Conservation (phyloP, 352 stramenopile species). For the Elongisporangium undulatum region DNA sequence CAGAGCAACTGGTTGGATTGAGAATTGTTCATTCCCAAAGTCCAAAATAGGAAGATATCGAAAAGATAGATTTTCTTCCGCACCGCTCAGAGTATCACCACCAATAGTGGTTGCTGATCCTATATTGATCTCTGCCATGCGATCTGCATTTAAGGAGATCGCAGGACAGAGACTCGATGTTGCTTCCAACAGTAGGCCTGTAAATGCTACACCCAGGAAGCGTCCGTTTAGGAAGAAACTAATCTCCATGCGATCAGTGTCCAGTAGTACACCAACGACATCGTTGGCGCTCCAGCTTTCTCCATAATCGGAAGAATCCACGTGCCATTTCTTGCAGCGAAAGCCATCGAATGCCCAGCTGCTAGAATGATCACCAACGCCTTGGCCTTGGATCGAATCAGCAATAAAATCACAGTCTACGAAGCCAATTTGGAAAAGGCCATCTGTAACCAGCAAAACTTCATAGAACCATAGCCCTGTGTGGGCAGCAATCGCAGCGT, state of each 20-base stretch:
- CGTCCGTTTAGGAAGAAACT: constrained; percentile 91
- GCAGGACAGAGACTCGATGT: constrained; percentile 69
- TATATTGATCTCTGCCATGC: constrained; percentile 81
- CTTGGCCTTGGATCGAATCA: constrained; percentile 83
- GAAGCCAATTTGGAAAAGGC: constrained; percentile 94
- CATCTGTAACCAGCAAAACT: constrained; percentile 83
- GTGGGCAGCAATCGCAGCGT: constrained; percentile 39
- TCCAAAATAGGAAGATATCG: constrained; percentile 29
- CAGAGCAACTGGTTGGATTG: constrained; percentile 32
- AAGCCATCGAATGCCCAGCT: constrained; percentile 92
- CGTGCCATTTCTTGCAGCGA: constrained; percentile 89
- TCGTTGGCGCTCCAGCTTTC: constrained; percentile 76
- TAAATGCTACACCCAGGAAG: constrained; percentile 85
- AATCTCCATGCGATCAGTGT: constrained; percentile 81
- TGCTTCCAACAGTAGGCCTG: constrained; percentile 29
- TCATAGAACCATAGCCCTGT: constrained; percentile 90
- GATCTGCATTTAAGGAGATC: constrained; percentile 82
- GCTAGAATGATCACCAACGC: constrained; percentile 87
- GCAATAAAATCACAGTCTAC: constrained; percentile 77
- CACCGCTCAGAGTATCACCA: not conserved
- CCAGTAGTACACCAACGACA: constrained; percentile 82
- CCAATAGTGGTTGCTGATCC: constrained; percentile 11
- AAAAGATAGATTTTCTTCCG: constrained; percentile 18
- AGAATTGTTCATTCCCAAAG: constrained; percentile 31
- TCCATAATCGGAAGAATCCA: constrained; percentile 79